Conservation (phyloP, 768 basidiomycete species). For the Stropharia rugosoannulata region DNA sequence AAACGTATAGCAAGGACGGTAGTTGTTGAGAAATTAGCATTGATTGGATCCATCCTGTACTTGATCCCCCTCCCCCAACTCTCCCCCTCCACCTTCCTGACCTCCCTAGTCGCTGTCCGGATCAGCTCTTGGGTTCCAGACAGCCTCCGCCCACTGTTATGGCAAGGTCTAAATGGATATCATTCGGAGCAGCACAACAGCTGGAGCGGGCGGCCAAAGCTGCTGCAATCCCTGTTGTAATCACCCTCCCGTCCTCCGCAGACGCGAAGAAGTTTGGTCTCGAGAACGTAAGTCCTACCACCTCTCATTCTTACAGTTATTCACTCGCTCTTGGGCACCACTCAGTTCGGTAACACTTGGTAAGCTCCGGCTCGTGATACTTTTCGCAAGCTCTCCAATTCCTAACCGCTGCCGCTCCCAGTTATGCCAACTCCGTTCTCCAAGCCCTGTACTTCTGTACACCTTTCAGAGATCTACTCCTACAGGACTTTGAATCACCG, state of each 20-base stretch:
- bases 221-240: conserved; percentile 20
- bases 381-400: neutral
- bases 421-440: conserved; percentile 75
- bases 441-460: conserved; percentile 92
- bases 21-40: conserved; percentile 4
- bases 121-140: conserved; percentile 4
- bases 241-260: conserved; percentile 46
- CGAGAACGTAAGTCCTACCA: conserved; percentile 76
- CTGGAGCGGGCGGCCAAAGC: conserved; percentile 26
- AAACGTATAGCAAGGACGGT: neutral
- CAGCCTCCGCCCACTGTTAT: conserved; percentile 18
- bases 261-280: conserved; percentile 93
- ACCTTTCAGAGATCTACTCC: conserved; percentile 88
- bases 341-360: conserved; percentile 96
- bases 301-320: neutral
- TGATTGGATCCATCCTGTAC: conserved; percentile 7
- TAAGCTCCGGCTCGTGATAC: conserved; percentile 30
- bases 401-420: conserved; percentile 29
- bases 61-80: conserved; percentile 6
- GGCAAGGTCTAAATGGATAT: conserved; percentile 40
- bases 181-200: conserved; percentile 26
- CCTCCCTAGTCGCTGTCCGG: conserved; percentile 6
- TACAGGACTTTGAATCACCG: conserved; percentile 62
- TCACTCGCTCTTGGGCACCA: conserved; percentile 7
- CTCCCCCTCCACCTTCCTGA: conserved; percentile 4